phyloP scores from a whole-genome alignment of 2,329 filamentous ascomycete species.

The Myriosclerotinia scirpicola region DNA sequence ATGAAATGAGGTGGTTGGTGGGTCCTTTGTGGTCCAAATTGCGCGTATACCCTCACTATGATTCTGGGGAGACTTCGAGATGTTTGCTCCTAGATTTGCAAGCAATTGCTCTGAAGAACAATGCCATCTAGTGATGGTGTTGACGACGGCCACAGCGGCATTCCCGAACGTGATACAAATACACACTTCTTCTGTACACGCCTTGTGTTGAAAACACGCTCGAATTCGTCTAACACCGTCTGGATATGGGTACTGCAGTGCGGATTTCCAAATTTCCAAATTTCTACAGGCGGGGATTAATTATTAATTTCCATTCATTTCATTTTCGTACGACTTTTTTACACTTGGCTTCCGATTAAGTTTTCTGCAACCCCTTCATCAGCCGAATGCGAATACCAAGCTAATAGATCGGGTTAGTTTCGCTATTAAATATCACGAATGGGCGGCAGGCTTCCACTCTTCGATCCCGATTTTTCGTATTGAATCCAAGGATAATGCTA shows the following conservation, averaged over 20 bases:
- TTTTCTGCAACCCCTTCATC: neutral
- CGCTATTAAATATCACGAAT: neutral
- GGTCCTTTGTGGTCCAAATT: neutral
- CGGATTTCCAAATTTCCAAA: neutral
- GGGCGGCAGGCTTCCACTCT: neutral
- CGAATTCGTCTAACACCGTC: neutral
- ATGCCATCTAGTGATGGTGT: neutral
- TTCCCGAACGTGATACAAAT: neutral
- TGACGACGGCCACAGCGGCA: too few species aligned
- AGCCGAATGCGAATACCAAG: neutral
- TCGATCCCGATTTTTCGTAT: too few species aligned
- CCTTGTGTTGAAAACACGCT: neutral
- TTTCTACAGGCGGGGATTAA: neutral
- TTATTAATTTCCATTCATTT: neutral
- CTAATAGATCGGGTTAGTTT: neutral
- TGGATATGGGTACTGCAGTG: neutral
- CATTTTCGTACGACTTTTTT: neutral
- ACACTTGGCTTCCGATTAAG: neutral
- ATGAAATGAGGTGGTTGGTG: neutral
- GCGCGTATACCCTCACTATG: neutral
- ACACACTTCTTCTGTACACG: neutral
- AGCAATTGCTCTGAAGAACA: neutral
- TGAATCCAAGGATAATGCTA: too few species aligned
- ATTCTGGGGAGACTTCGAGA: neutral
- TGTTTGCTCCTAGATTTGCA: neutral